phyloP scores from a whole-genome alignment of 2,329 filamentous ascomycete species.

The Fusarium brevicatenulatum region DNA sequence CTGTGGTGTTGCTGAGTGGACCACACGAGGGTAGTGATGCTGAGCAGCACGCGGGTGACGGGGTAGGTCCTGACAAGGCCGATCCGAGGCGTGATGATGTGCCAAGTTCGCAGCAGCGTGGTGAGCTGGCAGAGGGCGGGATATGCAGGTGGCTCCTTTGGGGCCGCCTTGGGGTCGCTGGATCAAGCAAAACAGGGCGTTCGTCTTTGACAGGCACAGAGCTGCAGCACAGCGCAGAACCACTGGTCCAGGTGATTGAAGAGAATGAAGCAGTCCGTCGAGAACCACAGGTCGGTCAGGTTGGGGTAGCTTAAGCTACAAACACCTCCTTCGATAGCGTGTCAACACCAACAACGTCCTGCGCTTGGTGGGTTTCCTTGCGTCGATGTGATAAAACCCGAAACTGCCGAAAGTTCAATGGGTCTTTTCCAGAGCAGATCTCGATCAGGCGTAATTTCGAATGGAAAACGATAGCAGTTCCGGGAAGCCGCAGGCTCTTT shows the following conservation, averaged over 20 bases:
- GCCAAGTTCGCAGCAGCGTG: conserved; percentile 44
- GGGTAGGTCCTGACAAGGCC: conserved; percentile 39
- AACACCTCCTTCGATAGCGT: conserved; percentile 15
- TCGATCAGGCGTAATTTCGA: conserved; percentile 20
- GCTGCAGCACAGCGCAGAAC: conserved; percentile 42
- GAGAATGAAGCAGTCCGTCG: conserved; percentile 19
- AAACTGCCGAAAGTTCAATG: not conserved
- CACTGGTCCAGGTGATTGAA: conserved; percentile 32
- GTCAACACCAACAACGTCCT: conserved; percentile 38
- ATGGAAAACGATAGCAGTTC: conserved; percentile 1
- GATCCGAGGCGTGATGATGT: conserved; percentile 44
- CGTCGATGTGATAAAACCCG: conserved; percentile 14
- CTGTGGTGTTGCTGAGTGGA: conserved; percentile 39
- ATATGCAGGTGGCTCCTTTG: conserved; percentile 51
- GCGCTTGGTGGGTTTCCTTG: conserved; percentile 25
- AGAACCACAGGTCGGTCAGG: conserved; percentile 11
- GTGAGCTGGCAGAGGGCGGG: conserved; percentile 47
- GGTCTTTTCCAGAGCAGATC: not conserved
- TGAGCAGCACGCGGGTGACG: conserved; percentile 32
- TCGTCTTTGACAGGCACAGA: conserved; percentile 38
- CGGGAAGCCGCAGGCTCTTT: conserved; percentile 8
- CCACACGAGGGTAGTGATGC: conserved; percentile 21
- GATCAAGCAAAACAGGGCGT: conserved; percentile 38
- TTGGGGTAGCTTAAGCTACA: conserved; percentile 25
- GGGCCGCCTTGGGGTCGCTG: conserved; percentile 40